Percentiles rank a stretch among this genome's conserved stretches.
phyloP scores from a whole-genome alignment of 768 basidiomycete species.

The Pholiota conissans region DNA sequence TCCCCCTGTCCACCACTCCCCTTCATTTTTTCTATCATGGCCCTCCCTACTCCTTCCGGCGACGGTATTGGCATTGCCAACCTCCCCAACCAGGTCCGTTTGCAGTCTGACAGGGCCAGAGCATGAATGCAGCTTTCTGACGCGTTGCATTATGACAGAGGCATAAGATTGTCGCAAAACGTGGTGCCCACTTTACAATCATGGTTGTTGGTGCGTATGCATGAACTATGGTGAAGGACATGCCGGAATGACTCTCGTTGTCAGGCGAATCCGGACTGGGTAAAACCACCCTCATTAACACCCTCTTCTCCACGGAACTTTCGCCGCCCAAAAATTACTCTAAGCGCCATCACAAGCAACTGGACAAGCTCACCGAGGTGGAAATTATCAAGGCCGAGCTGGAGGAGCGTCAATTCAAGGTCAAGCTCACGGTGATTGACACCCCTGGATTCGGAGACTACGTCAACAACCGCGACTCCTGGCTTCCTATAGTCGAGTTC shows the following conservation, averaged over 20 bases:
- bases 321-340: constrained; percentile 89
- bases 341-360: constrained; percentile 89
- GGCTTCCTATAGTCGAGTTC: constrained; percentile 98
- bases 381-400: constrained; percentile 99
- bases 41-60: constrained; percentile 44
- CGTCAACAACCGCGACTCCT: constrained; percentile 99
- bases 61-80: constrained; percentile 95
- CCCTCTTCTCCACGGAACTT: constrained; percentile 96
- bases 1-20: constrained; percentile 22
- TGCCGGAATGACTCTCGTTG: neutral
- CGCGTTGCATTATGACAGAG: constrained; percentile 54
- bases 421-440: constrained; percentile 98
- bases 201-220: constrained; percentile 91
- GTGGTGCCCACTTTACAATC: constrained; percentile 95
- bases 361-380: constrained; percentile 98
- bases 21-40: constrained; percentile 35
- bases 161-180: constrained; percentile 99
- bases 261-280: constrained; percentile 95
- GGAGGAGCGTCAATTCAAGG: constrained; percentile 98
- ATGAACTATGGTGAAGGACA: neutral
- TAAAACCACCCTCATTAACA: constrained; percentile 98
- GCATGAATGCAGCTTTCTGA: constrained; percentile 16
- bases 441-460: constrained; percentile 99
- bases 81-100: constrained; percentile 91
- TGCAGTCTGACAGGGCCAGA: neutral